Conservation (phyloP, 148 eudicot species). For the Chenopodium berlandieri region DNA sequence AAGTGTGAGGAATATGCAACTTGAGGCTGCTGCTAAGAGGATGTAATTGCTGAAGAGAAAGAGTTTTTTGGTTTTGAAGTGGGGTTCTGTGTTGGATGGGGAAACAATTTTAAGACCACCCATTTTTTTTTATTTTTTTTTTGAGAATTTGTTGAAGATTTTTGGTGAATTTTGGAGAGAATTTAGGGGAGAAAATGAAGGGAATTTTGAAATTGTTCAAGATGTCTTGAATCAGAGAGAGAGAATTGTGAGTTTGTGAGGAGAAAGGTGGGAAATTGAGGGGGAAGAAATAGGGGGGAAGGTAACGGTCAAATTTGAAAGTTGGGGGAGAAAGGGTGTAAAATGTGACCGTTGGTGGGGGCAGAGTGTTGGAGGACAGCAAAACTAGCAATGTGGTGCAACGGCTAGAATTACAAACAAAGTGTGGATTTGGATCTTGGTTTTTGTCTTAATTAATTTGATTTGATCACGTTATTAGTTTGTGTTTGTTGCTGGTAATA, state of each 20-base stretch:
- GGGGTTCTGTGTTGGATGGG: constrained; percentile 33
- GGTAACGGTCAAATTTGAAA: constrained; percentile 36
- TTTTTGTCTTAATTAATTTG: no score
- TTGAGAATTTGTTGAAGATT: neutral
- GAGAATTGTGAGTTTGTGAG: neutral
- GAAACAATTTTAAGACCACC: constrained; percentile 25
- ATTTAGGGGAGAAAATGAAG: neutral
- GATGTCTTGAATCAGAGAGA: no score
- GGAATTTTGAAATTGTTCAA: no score
- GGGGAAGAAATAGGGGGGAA: constrained; percentile 17
- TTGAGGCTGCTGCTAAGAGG: constrained; percentile 51
- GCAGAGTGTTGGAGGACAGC: constrained; percentile 6
- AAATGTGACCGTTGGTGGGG: constrained; percentile 36
- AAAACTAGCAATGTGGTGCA: constrained; percentile 17
- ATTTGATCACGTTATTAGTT: no score
- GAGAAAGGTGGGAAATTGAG: neutral
- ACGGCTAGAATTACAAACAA: constrained; percentile 28
- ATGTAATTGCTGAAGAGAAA: constrained; percentile 56
- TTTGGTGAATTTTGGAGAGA: neutral
- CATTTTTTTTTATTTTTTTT: constrained; percentile 6
- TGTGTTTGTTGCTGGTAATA: no score
- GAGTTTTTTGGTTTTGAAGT: constrained; percentile 41
- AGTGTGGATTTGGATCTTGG: no score
- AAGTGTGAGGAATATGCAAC: constrained; percentile 64
- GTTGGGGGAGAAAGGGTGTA: neutral